Evolutionary conservation across 192 early-diverging fungal genomes (phyloP).

Genomic region (Rhizophagus clarus): DNA sequence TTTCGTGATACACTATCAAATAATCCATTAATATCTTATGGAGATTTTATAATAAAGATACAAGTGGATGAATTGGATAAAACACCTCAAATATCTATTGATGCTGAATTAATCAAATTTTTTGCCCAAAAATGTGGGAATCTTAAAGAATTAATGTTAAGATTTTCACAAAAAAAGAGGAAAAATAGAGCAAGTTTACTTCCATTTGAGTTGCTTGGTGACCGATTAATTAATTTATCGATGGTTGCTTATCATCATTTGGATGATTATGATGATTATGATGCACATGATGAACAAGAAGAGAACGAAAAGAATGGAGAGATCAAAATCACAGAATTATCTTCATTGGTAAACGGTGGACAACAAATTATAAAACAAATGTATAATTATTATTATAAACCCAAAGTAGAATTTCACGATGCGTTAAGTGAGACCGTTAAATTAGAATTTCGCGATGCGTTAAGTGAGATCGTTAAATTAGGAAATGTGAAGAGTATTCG

Average conservation of each 20-base stretch:
- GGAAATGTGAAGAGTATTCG: not conserved
- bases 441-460: constrained; percentile 16
- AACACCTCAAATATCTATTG: constrained; percentile 13
- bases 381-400: not conserved
- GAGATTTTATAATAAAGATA: constrained; percentile 11
- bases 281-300: not conserved
- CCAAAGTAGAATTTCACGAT: no score
- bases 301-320: not conserved
- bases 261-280: not conserved
- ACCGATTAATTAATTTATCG: constrained; percentile 12
- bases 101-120: constrained; percentile 19
- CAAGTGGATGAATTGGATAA: constrained; percentile 15
- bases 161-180: constrained; percentile 8
- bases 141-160: constrained; percentile 12
- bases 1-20: not conserved
- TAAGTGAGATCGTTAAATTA: not conserved
- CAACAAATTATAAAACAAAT: constrained; percentile 9
- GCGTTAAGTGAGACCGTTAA: no score
- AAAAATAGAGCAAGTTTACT: not conserved
- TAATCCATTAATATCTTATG: constrained; percentile 21
- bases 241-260: constrained; percentile 7
- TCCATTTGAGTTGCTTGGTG: constrained; percentile 7
- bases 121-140: constrained; percentile 12
- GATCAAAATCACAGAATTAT: not conserved
- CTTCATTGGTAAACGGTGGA: not conserved